Percentiles rank a stretch among this genome's conserved stretches.
phyloP scores from a whole-genome alignment of 2,329 filamentous ascomycete species.

The Epichloe sylvatica region DNA sequence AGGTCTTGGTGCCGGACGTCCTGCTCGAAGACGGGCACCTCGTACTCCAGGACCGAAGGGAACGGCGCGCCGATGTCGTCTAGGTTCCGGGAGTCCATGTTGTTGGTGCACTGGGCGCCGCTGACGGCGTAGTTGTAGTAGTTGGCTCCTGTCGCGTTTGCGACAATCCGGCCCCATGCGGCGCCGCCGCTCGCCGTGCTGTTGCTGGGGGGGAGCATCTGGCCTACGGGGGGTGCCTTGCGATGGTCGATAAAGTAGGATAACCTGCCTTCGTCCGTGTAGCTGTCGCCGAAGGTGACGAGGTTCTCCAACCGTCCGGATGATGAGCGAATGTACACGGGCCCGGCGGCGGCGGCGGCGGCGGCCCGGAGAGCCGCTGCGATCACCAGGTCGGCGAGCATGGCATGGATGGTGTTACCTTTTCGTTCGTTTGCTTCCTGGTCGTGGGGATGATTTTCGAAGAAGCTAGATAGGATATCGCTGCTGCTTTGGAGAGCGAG shows the following conservation, averaged over 20 bases:
- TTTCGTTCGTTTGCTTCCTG: background rate
- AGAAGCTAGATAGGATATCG: no score
- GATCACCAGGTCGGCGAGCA: background rate
- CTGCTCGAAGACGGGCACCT: slow-evolving; percentile 42
- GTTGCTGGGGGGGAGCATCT: slow-evolving; percentile 30
- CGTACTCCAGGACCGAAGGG: slow-evolving; percentile 49
- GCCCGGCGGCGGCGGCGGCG: background rate
- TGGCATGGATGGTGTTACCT: background rate
- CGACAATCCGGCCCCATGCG: slow-evolving; percentile 55
- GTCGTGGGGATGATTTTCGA: no score
- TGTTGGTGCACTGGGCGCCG: slow-evolving; percentile 60
- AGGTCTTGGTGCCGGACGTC: slow-evolving; percentile 28
- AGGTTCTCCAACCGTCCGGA: slow-evolving; percentile 29
- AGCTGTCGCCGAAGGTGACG: slow-evolving; percentile 62
- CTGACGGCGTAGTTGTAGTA: slow-evolving; percentile 58
- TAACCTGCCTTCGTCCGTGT: slow-evolving; percentile 58
- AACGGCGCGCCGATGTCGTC: slow-evolving; percentile 36
- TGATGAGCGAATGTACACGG: background rate
- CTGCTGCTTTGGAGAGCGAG: no score
- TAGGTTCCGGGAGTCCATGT: slow-evolving; percentile 44
- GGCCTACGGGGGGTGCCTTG: slow-evolving; percentile 50
- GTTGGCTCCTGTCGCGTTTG: slow-evolving; percentile 40
- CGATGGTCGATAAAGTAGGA: slow-evolving; percentile 49
- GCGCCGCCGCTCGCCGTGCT: slow-evolving; percentile 50
- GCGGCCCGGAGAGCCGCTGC: background rate